Base-by-base conservation (phyloP, 306 rosid species). In the Dalbergia cultrata region DNA sequence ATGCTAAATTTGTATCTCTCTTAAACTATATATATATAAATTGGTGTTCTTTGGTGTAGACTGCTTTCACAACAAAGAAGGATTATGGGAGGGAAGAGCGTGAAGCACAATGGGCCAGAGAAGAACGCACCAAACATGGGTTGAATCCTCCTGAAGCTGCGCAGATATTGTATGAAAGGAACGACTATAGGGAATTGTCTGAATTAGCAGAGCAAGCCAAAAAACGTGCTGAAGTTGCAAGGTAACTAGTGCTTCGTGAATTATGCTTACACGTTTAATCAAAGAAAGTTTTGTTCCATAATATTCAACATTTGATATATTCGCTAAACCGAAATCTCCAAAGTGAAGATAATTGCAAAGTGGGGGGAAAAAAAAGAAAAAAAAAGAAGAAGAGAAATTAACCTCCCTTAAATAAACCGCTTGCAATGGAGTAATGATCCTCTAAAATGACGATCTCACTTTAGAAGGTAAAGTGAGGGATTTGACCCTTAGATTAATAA, bases 51-150 rank as follows among this genome's bases (percentile, higher is more conserved):
- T 16, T 33, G 7, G 17, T 67, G 68, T 76, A 91, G 97, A 85
- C 79, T 80, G 97, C 97, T 70, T 92, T 92, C 86, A 83, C 97
- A 17, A 70, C 91, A 64, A 92, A 92, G 91, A 92, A 85, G 66
- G 91, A 88, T 75, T 92, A 92, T 70, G 97, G 97, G 47, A 90
- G 53, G 60, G 97, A 83, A 60, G 92, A 90, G 72, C 77, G 97
- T 62, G 94, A 88, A 79, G 97, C 97, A 59, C 97, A 90, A 80
- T 92, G 97, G 97, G 94, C 94, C 18, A 44, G 84, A 7, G 94
- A 87, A 26, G 94, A 92, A 84, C 91, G 97, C 6, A 83, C 94
- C 2, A 78, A 87, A 0, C 94, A 92, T 12, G 92, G 94, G 0
- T 64, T 92, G 70, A 88, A 90, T 77, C 90, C 92, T 59, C 92